phyloP scores from a whole-genome alignment of 2,329 filamentous ascomycete genomes.

The Alternaria panax region DNA sequence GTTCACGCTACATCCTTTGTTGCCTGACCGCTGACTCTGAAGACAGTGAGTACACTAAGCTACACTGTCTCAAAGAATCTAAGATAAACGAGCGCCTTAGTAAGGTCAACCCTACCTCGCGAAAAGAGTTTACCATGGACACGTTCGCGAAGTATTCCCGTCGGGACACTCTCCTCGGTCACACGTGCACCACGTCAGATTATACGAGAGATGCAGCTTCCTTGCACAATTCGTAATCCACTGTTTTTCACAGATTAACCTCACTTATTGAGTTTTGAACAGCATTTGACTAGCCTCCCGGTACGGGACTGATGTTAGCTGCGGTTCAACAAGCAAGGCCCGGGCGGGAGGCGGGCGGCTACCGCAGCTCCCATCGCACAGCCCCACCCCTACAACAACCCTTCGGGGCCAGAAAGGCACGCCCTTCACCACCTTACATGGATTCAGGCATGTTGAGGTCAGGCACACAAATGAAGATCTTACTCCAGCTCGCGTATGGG shows the following conservation, averaged over 20 bases:
- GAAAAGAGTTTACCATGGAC: background rate
- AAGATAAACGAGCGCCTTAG: background rate
- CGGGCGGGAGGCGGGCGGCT: background rate
- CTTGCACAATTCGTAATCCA: background rate
- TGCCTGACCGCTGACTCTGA: background rate
- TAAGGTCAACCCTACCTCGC: background rate
- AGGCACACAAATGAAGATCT: background rate
- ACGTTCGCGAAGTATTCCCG: background rate
- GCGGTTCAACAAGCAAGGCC: background rate
- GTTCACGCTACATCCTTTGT: background rate
- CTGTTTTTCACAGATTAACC: background rate
- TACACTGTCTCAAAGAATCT: background rate
- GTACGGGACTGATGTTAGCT: background rate
- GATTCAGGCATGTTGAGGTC: background rate
- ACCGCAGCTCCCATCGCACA: background rate
- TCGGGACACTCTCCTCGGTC: background rate
- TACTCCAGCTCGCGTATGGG: background rate
- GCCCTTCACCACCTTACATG: background rate
- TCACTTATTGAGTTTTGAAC: background rate
- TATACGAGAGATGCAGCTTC: background rate
- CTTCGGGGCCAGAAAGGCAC: background rate
- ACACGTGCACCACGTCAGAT: background rate
- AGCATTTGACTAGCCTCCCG: background rate
- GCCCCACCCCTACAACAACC: conserved; percentile 1
- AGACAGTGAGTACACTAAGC: background rate